Evolutionary conservation across 164 flowering plant genomes (phyloP), one percentile per base, ranked within the genome.

Genomic region (Santalum album): DNA sequence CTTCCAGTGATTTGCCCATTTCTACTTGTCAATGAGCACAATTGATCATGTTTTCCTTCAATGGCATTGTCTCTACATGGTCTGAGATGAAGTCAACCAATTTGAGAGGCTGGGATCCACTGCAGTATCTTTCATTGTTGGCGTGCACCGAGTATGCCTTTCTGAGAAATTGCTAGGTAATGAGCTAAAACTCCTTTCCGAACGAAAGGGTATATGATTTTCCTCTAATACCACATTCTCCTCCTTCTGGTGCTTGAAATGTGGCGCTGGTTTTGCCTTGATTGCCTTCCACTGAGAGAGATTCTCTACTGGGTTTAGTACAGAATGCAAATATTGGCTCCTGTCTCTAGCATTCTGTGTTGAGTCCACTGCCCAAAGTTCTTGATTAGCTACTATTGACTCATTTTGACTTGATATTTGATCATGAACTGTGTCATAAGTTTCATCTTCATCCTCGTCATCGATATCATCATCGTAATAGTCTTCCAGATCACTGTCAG

Each of bases 21-120:
- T n/a, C n/a, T n/a, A n/a, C 47, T n/a, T 38, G 24, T 32, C 62
- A 58, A 9, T 42, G 63, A 29, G 10, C 25, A 46, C n/a, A n/a
- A n/a, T n/a, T 16, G 9, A 1, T n/a, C 6, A 21, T 42, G 35
- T 54, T 24, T 12, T 25, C 27, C 58, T 36, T 25, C 7, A 34
- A 46, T 38, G 54, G 0, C n/a, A n/a, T n/a, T n/a, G n/a, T n/a
- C n/a, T n/a, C n/a, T n/a, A 58, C 22, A 35, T 39, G 24, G 58
- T 12, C 11, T 49, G 36, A 3, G 65, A 42, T 18, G 54, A 50
- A 39, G 29, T 26, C 54, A 75, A 29, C 79, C 79, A 75, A 39
- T 43, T 79, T 24, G 90, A 84, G 38, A 84, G 83, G 70, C 90
- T 81, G 1, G 78, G 60, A 56, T 79, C 78, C 1, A 81, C 85